Percentiles rank a stretch among this genome's conserved stretches.
phyloP scores from a whole-genome alignment of 2,329 filamentous ascomycete genomes.

The Fusarium sp. region DNA sequence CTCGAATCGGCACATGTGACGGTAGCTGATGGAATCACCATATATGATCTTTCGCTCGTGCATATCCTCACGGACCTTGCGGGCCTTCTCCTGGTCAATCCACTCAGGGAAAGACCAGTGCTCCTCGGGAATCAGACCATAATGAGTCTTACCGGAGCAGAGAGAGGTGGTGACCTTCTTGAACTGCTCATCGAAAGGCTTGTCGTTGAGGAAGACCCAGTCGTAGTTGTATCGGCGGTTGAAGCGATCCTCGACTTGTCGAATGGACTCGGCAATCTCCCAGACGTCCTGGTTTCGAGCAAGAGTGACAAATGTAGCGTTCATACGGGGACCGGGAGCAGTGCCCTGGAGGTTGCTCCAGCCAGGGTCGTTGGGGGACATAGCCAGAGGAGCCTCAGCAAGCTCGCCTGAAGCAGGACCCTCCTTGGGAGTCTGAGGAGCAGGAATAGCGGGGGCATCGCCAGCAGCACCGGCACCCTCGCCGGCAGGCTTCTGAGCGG shows the following conservation, averaged over 20 bases:
- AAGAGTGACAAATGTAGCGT: conserved; percentile 96
- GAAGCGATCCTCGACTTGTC: conserved; percentile 97
- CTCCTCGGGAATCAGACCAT: conserved; percentile 87
- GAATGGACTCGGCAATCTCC: conserved; percentile 96
- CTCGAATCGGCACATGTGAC: conserved; percentile 99
- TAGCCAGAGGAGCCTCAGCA: conserved; percentile 50
- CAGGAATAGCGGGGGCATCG: neutral
- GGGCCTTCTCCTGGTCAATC: conserved; percentile 95
- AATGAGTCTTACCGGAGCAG: conserved; percentile 91
- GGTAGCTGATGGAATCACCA: conserved; percentile 94
- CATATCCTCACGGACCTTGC: conserved; percentile 94
- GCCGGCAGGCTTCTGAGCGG: conserved; percentile 33
- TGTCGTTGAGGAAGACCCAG: conserved; percentile 98
- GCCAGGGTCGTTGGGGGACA: conserved; percentile 61
- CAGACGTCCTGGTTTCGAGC: conserved; percentile 93
- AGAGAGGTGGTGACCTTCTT: conserved; percentile 89
- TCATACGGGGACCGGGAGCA: conserved; percentile 79
- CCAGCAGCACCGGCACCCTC: conserved; percentile 12
- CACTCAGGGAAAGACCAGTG: conserved; percentile 98
- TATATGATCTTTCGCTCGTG: conserved; percentile 95
- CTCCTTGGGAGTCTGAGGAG: conserved; percentile 28
- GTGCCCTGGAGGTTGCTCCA: conserved; percentile 62
- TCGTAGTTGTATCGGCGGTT: conserved; percentile 97
- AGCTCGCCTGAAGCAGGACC: conserved; percentile 47
- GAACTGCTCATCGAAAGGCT: conserved; percentile 92